Evolutionary conservation across 345 rosid genomes (phyloP).

Genomic region (Hypericum perforatum): DNA sequence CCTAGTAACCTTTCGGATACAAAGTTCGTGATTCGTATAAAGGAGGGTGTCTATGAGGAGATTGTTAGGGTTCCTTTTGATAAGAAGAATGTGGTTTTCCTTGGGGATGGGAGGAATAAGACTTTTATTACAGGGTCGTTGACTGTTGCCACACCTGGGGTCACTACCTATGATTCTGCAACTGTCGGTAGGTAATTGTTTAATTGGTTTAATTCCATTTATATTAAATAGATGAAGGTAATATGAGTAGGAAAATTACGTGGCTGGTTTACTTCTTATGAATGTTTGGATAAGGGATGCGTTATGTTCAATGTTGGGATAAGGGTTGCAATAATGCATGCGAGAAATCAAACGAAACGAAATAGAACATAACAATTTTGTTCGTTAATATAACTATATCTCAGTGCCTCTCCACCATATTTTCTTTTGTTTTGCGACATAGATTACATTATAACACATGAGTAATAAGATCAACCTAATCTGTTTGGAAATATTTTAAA

Average conservation of each 20-base stretch:
- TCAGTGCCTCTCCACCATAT: too few species aligned
- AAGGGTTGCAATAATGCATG: too few species aligned
- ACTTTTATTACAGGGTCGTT: constrained; percentile 72
- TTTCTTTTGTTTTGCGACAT: too few species aligned
- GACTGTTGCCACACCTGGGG: constrained; percentile 44
- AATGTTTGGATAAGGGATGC: too few species aligned
- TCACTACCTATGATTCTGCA: constrained; percentile 63
- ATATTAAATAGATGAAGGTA: not conserved
- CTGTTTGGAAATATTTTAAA: too few species aligned
- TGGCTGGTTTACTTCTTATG: not conserved
- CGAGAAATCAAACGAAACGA: too few species aligned
- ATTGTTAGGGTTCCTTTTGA: constrained; percentile 60
- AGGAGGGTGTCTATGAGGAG: constrained; percentile 63
- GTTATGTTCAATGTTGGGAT: too few species aligned
- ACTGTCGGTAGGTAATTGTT: constrained; percentile 50
- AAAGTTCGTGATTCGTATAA: constrained; percentile 53
- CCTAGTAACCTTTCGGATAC: constrained; percentile 31
- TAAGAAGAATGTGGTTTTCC: constrained; percentile 70
- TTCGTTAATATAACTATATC: too few species aligned
- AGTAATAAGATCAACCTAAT: too few species aligned
- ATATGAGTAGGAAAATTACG: not conserved
- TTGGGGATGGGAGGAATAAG: constrained; percentile 81
- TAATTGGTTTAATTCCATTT: not conserved
- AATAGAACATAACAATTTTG: too few species aligned
- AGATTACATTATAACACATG: too few species aligned